phyloP scores from a whole-genome alignment of 495 filamentous ascomycete genomes.

The Neurospora intermedia region DNA sequence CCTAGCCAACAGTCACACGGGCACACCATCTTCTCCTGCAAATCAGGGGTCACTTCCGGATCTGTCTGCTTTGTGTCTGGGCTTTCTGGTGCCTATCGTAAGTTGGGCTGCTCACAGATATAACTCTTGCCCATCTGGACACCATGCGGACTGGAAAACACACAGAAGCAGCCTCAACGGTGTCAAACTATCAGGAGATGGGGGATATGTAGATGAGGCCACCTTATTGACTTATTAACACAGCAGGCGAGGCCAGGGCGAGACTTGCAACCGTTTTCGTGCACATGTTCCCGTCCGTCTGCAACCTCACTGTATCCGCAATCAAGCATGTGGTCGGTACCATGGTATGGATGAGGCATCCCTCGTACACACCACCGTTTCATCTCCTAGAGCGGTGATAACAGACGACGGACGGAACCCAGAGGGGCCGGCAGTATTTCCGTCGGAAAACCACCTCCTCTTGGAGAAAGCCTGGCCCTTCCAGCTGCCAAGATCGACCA shows the following conservation, averaged over 20 bases:
- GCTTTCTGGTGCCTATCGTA: background rate
- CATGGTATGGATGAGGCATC: background rate
- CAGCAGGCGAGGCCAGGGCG: background rate
- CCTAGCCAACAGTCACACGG: background rate
- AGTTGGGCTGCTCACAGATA: background rate
- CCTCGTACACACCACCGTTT: background rate
- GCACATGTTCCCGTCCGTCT: background rate
- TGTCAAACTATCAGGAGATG: background rate
- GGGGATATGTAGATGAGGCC: background rate
- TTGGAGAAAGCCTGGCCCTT: constrained; percentile 8
- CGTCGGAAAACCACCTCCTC: constrained; percentile 12
- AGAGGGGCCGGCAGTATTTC: constrained; percentile 4
- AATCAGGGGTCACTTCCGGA: background rate
- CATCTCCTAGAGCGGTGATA: background rate
- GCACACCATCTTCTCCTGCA: background rate
- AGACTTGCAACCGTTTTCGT: background rate
- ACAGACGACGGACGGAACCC: background rate
- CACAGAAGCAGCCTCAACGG: background rate
- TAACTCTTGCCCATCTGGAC: background rate
- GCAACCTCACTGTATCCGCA: background rate
- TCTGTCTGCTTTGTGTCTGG: background rate
- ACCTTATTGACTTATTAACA: background rate
- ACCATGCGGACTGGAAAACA: background rate
- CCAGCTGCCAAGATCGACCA: constrained; percentile 11
- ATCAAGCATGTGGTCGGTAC: background rate